Evolutionary conservation across 768 basidiomycete genomes (phyloP).

Genomic region (Tulasnella sp.): DNA sequence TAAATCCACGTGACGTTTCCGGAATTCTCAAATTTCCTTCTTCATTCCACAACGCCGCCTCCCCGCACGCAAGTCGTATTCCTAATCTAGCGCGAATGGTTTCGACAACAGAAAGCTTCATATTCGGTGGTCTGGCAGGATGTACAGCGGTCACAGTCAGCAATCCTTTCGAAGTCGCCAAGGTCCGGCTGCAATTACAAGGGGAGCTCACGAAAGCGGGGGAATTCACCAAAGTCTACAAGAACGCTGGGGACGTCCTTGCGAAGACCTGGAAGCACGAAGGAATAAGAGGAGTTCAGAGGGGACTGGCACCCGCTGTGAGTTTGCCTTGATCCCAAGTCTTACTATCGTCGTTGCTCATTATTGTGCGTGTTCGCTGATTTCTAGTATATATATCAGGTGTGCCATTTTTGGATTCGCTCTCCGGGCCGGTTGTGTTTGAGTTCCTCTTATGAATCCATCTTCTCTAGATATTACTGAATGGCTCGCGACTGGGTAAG

Average conservation of each 20-base stretch:
- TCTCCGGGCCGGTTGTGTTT: not conserved
- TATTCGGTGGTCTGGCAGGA: conserved; percentile 85
- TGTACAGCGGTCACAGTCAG: conserved; percentile 47
- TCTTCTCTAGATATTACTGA: conserved; percentile 63
- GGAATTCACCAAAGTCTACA: conserved; percentile 62
- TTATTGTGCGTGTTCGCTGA: conserved; percentile 3
- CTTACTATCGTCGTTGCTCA: not conserved
- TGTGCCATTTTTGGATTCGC: conserved; percentile 30
- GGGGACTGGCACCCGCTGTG: conserved; percentile 85
- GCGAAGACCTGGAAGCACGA: conserved; percentile 83
- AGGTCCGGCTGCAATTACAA: conserved; percentile 92
- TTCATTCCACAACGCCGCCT: too few species aligned
- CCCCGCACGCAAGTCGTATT: too few species aligned
- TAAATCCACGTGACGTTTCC: too few species aligned
- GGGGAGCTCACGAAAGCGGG: conserved; percentile 81
- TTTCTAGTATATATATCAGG: conserved; percentile 81
- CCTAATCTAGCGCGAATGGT: conserved; percentile 31
- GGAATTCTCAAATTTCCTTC: too few species aligned
- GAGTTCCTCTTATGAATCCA: conserved; percentile 2
- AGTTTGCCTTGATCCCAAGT: conserved; percentile 25
- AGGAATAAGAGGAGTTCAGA: conserved; percentile 82
- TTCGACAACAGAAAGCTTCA: conserved; percentile 69
- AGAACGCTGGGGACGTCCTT: conserved; percentile 77
- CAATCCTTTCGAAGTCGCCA: conserved; percentile 47
- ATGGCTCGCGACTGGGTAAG: conserved; percentile 79